Evolutionary conservation across 306 rosid genomes (phyloP), one percentile per base, ranked within the genome.

Genomic region (Pyrus communis): DNA sequence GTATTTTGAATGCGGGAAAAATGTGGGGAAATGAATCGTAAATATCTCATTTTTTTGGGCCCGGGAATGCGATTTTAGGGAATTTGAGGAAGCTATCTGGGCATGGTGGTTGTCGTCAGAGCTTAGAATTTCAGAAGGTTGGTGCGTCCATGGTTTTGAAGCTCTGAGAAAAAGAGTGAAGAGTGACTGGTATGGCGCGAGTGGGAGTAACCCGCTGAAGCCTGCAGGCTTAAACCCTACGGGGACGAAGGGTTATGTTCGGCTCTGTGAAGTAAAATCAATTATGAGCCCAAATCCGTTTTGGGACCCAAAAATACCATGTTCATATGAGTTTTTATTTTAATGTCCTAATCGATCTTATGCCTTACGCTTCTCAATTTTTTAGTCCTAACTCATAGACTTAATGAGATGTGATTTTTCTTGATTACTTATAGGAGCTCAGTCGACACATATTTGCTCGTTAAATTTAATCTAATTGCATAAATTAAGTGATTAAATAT

Each of bases 1-100:
- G 87, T 75, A 88, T 71, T 85, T 40, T 68, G 83, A 75, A 83
- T 59, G 30, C 49, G 84, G 25, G 88, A 78, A 14, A 89, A 49
- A 23, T 75, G 84, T 9, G 83, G 43, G 81, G 89, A 74, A 54
- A 81, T 58, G 74, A 84, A 80, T n/a, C 86, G 94, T 1, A 80
- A 82, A 86, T 78, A 65, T 70, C 87, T 89, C 98, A 93, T 93
- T 51, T 70, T 82, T 3, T 0, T 9, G 49, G 5, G 61, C 18
- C 3, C 42, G 43, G 15, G 70, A 45, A 5, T 75, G 13, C 17
- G 28, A 46, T 61, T 22, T 42, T 35, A 78, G 23, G 58, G 31
- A 38, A 59, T 40, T 51, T 13, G 49, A 46, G 58, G 23, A 9
- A 14, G 11, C 77, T 58, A 66, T 4, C 35, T 22, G 59, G 49